Base-by-base conservation (phyloP, 1,284 basidiomycete genomes). In the Termitomyces sp. region DNA sequence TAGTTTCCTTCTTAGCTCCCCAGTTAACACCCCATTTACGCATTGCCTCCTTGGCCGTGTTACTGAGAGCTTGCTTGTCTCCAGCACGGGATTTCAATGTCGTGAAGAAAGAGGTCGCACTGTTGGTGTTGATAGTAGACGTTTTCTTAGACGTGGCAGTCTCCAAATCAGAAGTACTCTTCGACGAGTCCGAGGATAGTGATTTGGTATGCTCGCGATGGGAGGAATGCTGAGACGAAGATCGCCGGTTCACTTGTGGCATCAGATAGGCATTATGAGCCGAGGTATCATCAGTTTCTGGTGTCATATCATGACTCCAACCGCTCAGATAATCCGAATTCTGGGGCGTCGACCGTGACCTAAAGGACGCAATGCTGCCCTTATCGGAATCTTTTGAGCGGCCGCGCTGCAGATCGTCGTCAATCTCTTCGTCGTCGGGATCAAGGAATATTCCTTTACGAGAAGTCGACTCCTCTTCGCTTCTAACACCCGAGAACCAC, bases 11-110 rank as follows among this genome's bases (percentile, higher is more conserved):
- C 68, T 79, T 81, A 64, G 84, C 67, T 42, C 76, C 80, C 88
- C 88, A 94, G 60, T 84, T 90, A 17, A 84, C 85, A 19, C 92
- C 86, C 91, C 92, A 94, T 67, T 94, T 94, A 53, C 86, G 84
- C 76, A 94, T 85, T 12, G 86, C 80, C 67, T 94, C 92, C 67
- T 87, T 88, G 3, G 92, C 92, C 1, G 84, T 84, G 62, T 85
- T 86, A 63, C 82, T 84, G 21, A 94, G 71, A 1, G 89, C 89
- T 67, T 92, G 85, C 66, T 92, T 94, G 68, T 94, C 92, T 13
- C 80, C 80, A 0, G 86, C 80, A 41, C 86, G 86, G 21, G 90
- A 83, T 67, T 86, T 88, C 52, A 90, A 74, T 13, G 86, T 82
- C n/a, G 86, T 82, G 51, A 90, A 80, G 71, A 88, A 84, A 12